Evolutionary conservation across 768 basidiomycete species (phyloP), one percentile per base, ranked within the genome.

Genomic region (Cubamyces sp.): DNA sequence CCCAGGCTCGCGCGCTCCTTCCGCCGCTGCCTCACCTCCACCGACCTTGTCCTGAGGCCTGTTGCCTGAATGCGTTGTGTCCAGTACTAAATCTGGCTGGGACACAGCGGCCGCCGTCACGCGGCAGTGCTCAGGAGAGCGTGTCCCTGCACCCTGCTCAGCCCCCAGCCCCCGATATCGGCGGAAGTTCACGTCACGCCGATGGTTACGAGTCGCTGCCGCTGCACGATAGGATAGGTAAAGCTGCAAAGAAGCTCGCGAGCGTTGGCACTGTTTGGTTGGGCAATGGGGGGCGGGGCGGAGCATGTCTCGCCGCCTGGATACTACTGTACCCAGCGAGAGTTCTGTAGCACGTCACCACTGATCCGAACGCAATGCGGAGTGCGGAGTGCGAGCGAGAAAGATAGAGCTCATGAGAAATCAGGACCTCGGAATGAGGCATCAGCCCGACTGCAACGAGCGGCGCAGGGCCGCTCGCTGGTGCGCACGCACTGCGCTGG

Each of bases 381-480:
- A 34, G 34, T 34, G 34, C 34, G 34, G 5, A 1, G 5, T 34
- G 34, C 34, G 34, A 34, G 34, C 6, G 34, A 11, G 9, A 11
- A 11, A 34, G 9, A 11, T 1, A 34, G 34, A 34, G 34, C 21
- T 30, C n/a, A n/a, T n/a, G 37, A n/a, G 23, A 14, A 23, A 54
- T 54, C 40, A 42, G 40, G 21, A 54, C 52, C 40, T 42, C 26
- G 52, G 52, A 54, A 54, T n/a, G 52, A 54, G 52, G 52, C 40
- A n/a, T 21, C 19, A 53, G 5, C 21, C n/a, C 37, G 37, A 34
- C 18, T 53, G 48, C 42, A 6, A 12, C 8, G 48, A 12, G 4
- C 48, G 48, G 23, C 28, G 23, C 23, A 34, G 34, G 34, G 34
- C 34, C 34, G 34, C 34, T 34, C 34, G 34, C 34, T 34, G 34